phyloP scores from a whole-genome alignment of 768 basidiomycete genomes.

The Gloeophyllum trabeum region DNA sequence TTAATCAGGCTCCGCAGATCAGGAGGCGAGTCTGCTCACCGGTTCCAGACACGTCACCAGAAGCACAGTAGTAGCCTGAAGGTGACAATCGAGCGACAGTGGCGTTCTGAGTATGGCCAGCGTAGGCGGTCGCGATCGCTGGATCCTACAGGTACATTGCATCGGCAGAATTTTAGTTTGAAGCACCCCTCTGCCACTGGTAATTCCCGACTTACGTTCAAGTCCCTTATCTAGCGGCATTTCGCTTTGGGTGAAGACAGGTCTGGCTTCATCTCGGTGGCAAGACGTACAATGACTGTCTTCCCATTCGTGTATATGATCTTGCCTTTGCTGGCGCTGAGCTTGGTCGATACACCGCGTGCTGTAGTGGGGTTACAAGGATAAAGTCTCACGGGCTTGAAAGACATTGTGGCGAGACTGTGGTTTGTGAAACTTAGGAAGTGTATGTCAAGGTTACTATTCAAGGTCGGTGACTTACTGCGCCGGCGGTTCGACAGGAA shows the following conservation, averaged over 20 bases:
- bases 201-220: slow-evolving; percentile 43
- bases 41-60: slow-evolving; percentile 72
- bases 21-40: slow-evolving; percentile 33
- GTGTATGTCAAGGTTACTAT: too few relatives aligned
- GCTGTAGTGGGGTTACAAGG: slow-evolving; percentile 62
- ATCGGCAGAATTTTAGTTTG: too few relatives aligned
- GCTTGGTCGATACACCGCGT: slow-evolving; percentile 61
- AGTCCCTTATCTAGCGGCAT: slow-evolving; percentile 58
- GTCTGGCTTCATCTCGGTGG: too few relatives aligned
- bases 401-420: too few relatives aligned
- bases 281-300: slow-evolving; percentile 67
- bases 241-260: slow-evolving; percentile 1
- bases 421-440: too few relatives aligned
- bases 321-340: slow-evolving; percentile 67
- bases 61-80: slow-evolving; percentile 92
- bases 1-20: neutral
- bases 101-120: slow-evolving; percentile 73
- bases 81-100: slow-evolving; percentile 90
- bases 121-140: slow-evolving; percentile 49
- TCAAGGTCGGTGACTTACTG: too few relatives aligned
- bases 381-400: slow-evolving; percentile 37
- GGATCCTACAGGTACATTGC: slow-evolving; percentile 49
- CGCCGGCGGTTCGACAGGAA: too few relatives aligned
- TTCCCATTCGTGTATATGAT: slow-evolving; percentile 80
- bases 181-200: too few relatives aligned